Evolutionary conservation across 257 asterid genomes (phyloP).

Genomic region (Penstemon davidsonii): DNA sequence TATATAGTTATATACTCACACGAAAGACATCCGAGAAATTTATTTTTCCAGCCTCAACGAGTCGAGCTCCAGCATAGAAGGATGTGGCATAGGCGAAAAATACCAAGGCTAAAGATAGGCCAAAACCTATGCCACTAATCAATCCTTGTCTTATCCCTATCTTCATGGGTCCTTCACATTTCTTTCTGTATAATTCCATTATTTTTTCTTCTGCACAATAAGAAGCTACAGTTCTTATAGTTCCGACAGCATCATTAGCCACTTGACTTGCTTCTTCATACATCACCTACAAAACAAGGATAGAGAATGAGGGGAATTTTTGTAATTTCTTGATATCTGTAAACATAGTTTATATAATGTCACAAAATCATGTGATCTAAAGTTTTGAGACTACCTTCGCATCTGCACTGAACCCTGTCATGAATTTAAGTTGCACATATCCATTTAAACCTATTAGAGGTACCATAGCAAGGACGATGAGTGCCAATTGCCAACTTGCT

Average conservation of each 20-base stretch:
- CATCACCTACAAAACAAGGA: slow-evolving; percentile 43
- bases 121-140: slow-evolving; percentile 58
- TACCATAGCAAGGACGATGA: slow-evolving; percentile 62
- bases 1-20: slow-evolving; percentile 29
- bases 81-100: slow-evolving; percentile 50
- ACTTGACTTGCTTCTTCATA: slow-evolving; percentile 75
- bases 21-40: slow-evolving; percentile 49
- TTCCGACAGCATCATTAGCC: slow-evolving; percentile 68
- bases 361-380: neutral
- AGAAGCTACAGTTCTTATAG: slow-evolving; percentile 69
- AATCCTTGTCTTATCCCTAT: slow-evolving; percentile 46
- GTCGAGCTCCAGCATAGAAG: slow-evolving; percentile 62
- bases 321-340: neutral
- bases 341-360: neutral
- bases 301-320: neutral
- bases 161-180: slow-evolving; percentile 55
- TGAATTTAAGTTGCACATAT: slow-evolving; percentile 55
- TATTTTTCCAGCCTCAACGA: slow-evolving; percentile 47
- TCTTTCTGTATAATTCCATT: slow-evolving; percentile 48
- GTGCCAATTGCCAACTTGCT: slow-evolving; percentile 80
- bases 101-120: slow-evolving; percentile 45
- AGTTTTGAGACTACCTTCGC: slow-evolving; percentile 52
- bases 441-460: slow-evolving; percentile 73
- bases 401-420: slow-evolving; percentile 78
- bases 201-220: slow-evolving; percentile 65